Conservation (phyloP, 1,284 basidiomycete genomes). For the Trametes sp. region DNA sequence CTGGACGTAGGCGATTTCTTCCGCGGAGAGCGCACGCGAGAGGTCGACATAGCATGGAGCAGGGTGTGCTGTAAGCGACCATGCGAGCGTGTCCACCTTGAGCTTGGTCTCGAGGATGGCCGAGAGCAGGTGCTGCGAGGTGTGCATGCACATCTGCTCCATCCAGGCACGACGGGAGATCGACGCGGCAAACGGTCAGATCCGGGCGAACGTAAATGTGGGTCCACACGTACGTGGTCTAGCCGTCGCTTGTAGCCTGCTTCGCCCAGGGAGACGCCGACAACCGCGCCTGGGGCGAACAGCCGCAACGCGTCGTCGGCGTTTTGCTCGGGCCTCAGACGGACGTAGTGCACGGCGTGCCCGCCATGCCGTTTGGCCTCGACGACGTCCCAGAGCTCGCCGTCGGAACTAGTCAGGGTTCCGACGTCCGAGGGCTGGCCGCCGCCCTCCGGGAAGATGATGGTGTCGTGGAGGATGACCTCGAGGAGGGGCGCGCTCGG, state of each 20-base stretch:
- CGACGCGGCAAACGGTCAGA: background rate
- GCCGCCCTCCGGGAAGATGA: constrained; percentile 91
- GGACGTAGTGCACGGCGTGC: constrained; percentile 81
- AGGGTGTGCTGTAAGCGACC: constrained; percentile 78
- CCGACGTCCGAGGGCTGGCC: constrained; percentile 88
- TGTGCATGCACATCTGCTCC: constrained; percentile 81
- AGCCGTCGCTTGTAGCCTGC: constrained; percentile 75
- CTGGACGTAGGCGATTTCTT: constrained; percentile 73
- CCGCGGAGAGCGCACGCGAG: constrained; percentile 68
- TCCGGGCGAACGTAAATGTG: background rate
- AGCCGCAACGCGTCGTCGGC: constrained; percentile 52
- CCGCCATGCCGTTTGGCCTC: constrained; percentile 77
- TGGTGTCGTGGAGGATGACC: constrained; percentile 80
- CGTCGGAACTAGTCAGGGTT: constrained; percentile 54
- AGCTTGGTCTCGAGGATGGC: constrained; percentile 77
- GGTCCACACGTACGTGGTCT: constrained; percentile 71
- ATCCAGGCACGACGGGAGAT: background rate
- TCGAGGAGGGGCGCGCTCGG: constrained; percentile 60
- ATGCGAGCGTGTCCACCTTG: constrained; percentile 81
- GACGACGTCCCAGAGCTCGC: constrained; percentile 65
- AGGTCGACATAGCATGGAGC: constrained; percentile 82
- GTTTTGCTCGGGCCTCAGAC: constrained; percentile 49
- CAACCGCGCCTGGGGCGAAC: constrained; percentile 59
- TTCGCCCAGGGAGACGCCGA: constrained; percentile 64
- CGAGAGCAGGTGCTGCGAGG: constrained; percentile 85